A percentile compares a stretch with the other conserved stretches of the same genome.
Conservation (phyloP, 805 yeast species). For the Ogataea sp. region DNA sequence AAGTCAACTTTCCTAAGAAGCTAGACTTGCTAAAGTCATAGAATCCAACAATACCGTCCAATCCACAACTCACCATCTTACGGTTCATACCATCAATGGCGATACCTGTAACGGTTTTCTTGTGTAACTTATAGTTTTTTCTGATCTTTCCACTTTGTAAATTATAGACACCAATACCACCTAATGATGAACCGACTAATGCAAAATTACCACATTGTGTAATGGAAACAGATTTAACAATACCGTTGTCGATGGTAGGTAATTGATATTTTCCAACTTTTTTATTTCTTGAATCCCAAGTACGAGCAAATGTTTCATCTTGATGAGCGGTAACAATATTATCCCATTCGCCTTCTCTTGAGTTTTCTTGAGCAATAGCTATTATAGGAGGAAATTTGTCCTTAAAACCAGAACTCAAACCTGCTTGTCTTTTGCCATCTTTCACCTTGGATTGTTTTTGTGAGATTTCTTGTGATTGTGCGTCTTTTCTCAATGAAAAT, state of each 20-base stretch:
- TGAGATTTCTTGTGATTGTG: slow-evolving; percentile 90
- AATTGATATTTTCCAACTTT: slow-evolving; percentile 72
- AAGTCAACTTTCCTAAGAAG: slow-evolving; percentile 54
- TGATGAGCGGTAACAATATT: slow-evolving; percentile 84
- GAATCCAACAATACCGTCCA: slow-evolving; percentile 85
- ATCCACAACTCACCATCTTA: slow-evolving; percentile 76
- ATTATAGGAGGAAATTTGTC: slow-evolving; percentile 75
- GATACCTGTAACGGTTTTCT: slow-evolving; percentile 79
- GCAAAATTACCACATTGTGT: slow-evolving; percentile 96
- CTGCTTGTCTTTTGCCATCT: slow-evolving; percentile 45
- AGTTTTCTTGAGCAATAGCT: slow-evolving; percentile 60
- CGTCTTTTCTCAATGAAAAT: slow-evolving; percentile 89
- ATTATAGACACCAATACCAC: slow-evolving; percentile 80
- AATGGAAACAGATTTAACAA: slow-evolving; percentile 66
- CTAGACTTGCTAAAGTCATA: slow-evolving; percentile 73
- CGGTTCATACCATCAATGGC: slow-evolving; percentile 87
- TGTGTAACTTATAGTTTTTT: slow-evolving; percentile 60
- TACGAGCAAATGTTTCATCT: slow-evolving; percentile 74
- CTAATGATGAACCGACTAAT: slow-evolving; percentile 78
- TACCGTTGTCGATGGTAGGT: slow-evolving; percentile 68
- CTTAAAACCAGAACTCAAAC: slow-evolving; percentile 41
- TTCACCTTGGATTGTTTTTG: slow-evolving; percentile 48
- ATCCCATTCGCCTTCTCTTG: slow-evolving; percentile 89
- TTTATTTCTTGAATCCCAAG: slow-evolving; percentile 79
- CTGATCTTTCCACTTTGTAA: slow-evolving; percentile 85